Conservation (phyloP, 441 rosid genomes). For the Jatropha multifida region DNA sequence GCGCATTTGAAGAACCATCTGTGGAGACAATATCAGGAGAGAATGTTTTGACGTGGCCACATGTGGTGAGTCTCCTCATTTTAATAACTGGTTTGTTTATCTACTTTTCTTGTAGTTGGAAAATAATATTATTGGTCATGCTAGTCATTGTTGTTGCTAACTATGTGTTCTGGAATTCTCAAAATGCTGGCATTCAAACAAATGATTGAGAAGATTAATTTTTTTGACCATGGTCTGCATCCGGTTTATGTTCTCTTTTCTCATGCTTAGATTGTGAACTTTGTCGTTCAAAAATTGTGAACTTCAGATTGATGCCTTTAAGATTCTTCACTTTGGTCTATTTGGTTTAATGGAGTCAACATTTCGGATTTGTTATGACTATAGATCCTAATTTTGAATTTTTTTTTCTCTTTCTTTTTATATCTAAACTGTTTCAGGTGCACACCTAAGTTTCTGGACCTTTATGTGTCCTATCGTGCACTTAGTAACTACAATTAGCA, state of each 20-base stretch:
- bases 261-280: not conserved
- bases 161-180: not conserved
- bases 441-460: too few species aligned
- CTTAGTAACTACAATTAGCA: not conserved
- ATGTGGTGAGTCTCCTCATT: slow-evolving; percentile 60
- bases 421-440: not conserved
- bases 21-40: slow-evolving; percentile 91
- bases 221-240: not conserved
- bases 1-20: slow-evolving; percentile 96
- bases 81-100: not conserved
- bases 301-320: not conserved
- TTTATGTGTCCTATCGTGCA: too few species aligned
- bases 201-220: not conserved
- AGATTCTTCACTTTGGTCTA: not conserved
- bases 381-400: not conserved
- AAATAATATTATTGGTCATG: not conserved
- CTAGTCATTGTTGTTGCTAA: not conserved
- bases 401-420: not conserved
- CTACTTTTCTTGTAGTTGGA: not conserved
- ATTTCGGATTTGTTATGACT: not conserved
- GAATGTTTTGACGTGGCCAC: slow-evolving; percentile 96
- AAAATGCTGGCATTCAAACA: not conserved
- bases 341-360: not conserved
- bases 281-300: not conserved
- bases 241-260: not conserved